Base-by-base conservation (phyloP, 352 stramenopile species). In the Phytophthora rubi region DNA sequence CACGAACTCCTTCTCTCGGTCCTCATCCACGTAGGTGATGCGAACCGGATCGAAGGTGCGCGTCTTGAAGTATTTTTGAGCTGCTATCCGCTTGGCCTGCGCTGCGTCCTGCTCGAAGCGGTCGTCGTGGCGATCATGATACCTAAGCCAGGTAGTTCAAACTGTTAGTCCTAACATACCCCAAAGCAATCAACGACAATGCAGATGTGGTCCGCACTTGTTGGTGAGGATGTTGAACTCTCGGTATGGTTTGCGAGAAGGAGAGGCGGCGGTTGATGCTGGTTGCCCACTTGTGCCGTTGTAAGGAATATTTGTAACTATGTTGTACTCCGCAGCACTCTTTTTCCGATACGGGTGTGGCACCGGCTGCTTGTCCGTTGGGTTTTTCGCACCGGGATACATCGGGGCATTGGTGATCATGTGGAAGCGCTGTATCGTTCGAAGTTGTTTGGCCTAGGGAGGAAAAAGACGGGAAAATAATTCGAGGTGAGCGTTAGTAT, bases 201-300 rank as follows among this genome's bases (percentile, higher is more conserved):
- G 12, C 37, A 39, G 6, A 32, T 26, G 3, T 13, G 37, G 2
- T 52, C 30, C 74, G 55, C 72, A 93, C 79, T 93, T 88, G 78
- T 93, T 93, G 28, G 78, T 89, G 47, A 93, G 77, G 42, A 93
- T 90, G 62, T 86, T 91, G 65, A 91, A 93, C 33, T 90, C 83
- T 5, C 83, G 83, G 16, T 65, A 75, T 13, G 81, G 70, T 30
- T 84, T 79, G 53, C 62, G 70, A 6, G 72, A 77, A 48, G 72
- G 62, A 33, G 68, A 74, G 32, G 57, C 52, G 48, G 49, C 64
- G 39, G 53, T 53, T 35, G 32, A 26, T 39, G 59, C 39, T 18
- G 62, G 37, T 21, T 42, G 30, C 4, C 23, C 23, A 53, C 58
- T 58, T 59, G 30, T 62, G 28, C 57, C 65, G 37, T 61, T 56